Base-by-base conservation (phyloP, 257 asterid species). In the Solanum paucissectum region DNA sequence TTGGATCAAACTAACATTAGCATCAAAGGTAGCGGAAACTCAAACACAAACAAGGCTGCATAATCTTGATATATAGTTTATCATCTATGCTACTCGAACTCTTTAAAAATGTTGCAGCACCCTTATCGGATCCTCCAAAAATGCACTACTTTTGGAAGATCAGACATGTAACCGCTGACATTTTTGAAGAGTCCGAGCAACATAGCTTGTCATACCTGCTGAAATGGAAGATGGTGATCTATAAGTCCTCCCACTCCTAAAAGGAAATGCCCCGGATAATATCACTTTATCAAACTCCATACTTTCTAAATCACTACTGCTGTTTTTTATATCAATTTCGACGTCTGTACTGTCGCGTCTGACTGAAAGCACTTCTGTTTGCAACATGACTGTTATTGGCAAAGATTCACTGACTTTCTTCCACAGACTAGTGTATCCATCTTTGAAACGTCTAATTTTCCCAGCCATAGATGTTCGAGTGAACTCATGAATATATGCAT, bases 381-480 rank as follows among this genome's bases (percentile, higher is more conserved):
- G 90, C 91, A 97, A 94, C 88, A 92, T 92, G 85, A 94, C 89
- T 89, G 93, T 34, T 87, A 90, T 84, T 42, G 96, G 94, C 79
- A 95, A 87, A 60, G 93, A 90, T 83, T 90, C 88, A 62, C 95
- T 89, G 36, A 94, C 82, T 86, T 89, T 94, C 55, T 92, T 93
- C 98, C 98, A 94, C 23, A 95, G 91, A 84, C 93, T 93, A 91
- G 89, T 94, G 89, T 95, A 95, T 55, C 98, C 98, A 16, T 94
- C 97, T 92, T 87, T 94, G 20, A 95, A 94, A 27, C 98, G 96
- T 71, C 95, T 88, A n/a, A 95, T 95, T 88, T 94, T 95, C 46
- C 98, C 98, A 13, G 96, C 98, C 97, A 95, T 94, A 14, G 98
- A 95, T 1, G 98, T 94, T 77, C 95, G 90, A 10, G 94, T 95